Evolutionary conservation across 805 yeast species (phyloP).

Genomic region (Myxozyma neotropica): DNA sequence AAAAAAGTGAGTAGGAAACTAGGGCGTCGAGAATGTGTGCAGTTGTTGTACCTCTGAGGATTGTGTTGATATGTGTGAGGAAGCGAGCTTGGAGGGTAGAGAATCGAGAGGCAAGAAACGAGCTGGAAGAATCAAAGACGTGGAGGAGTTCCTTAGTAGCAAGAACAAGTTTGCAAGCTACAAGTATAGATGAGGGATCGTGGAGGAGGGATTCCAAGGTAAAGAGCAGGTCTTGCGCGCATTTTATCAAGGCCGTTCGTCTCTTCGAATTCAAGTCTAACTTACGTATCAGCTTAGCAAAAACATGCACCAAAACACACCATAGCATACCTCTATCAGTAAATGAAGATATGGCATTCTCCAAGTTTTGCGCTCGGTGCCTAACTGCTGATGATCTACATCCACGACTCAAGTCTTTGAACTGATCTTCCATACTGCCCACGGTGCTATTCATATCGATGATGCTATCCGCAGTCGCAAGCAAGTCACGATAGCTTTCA

Average conservation of each 20-base stretch:
- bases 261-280: slow-evolving; percentile 11
- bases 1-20: slow-evolving; percentile 14
- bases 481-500: slow-evolving; percentile 31
- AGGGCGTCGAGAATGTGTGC: slow-evolving; percentile 22
- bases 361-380: slow-evolving; percentile 8
- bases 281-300: background rate
- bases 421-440: slow-evolving; percentile 18
- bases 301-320: background rate
- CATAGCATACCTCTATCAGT: slow-evolving; percentile 1
- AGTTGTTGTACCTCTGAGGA: slow-evolving; percentile 6
- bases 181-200: slow-evolving; percentile 10
- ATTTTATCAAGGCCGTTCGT: slow-evolving; percentile 11
- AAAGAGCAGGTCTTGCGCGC: slow-evolving; percentile 16
- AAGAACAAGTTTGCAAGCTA: slow-evolving; percentile 14
- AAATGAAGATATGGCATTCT: background rate
- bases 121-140: background rate
- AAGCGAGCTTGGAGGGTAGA: background rate
- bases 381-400: slow-evolving; percentile 18
- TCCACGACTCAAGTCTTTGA: slow-evolving; percentile 13
- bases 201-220: slow-evolving; percentile 20
- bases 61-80: background rate
- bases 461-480: slow-evolving; percentile 30
- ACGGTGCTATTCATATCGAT: slow-evolving; percentile 26
- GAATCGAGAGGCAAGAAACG: background rate
- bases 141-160: slow-evolving; percentile 2